Evolutionary conservation across 2,329 filamentous ascomycete genomes (phyloP).

Genomic region (Acrocalymma vagum): DNA sequence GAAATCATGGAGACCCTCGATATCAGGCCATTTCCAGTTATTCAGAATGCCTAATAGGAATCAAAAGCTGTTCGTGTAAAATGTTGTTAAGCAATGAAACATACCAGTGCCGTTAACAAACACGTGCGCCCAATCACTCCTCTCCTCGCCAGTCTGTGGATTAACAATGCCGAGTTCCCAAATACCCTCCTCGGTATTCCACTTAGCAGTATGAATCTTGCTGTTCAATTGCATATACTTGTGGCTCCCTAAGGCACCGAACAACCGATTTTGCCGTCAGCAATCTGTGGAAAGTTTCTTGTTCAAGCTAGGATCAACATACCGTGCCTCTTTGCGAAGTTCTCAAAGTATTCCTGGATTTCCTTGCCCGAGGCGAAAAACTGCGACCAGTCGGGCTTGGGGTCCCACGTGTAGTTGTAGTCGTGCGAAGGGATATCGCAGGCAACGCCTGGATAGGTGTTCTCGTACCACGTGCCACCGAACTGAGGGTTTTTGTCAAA

Average conservation of each 20-base stretch:
- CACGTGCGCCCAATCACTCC: constrained; percentile 48
- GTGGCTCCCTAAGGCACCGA: constrained; percentile 49
- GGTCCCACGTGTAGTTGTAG: constrained; percentile 70
- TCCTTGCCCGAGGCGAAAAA: constrained; percentile 59
- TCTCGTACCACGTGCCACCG: constrained; percentile 45
- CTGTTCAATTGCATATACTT: constrained; percentile 58
- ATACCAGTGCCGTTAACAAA: constrained; percentile 56
- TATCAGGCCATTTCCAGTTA: constrained; percentile 55
- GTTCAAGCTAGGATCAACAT: constrained; percentile 50
- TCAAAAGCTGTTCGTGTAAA: constrained; percentile 44
- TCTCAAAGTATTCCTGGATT: constrained; percentile 60
- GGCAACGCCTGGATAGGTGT: constrained; percentile 43
- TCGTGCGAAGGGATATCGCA: constrained; percentile 58
- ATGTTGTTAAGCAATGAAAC: neutral
- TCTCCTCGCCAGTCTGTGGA: constrained; percentile 38
- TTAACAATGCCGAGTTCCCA: constrained; percentile 51
- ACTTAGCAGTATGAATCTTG: constrained; percentile 53
- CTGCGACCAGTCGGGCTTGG: constrained; percentile 64
- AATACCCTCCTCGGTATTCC: constrained; percentile 52
- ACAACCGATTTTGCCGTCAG: too few relatives aligned
- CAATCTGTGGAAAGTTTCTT: neutral
- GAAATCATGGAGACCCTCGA: constrained; percentile 52
- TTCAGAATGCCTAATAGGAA: constrained; percentile 51
- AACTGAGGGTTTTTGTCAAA: constrained; percentile 42
- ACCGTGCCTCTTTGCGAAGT: constrained; percentile 66